These are phyloP conservation scores for Leccinum ponderosum DNA, from an alignment of 1,284 basidiomycete genomes.

Conservation along the genomic window DNA sequence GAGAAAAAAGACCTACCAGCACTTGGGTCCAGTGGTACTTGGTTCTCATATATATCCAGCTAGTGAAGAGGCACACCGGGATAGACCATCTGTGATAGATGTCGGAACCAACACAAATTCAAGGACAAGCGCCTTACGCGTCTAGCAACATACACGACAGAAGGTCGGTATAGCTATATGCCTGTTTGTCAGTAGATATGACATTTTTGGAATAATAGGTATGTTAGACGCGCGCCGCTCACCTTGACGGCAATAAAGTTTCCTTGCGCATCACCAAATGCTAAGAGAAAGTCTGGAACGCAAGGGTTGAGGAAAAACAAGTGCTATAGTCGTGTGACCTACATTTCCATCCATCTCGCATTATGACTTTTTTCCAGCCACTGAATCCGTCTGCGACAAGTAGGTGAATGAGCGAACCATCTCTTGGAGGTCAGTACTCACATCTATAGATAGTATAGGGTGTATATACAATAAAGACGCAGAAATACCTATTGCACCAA, in stretches of 20 bases:
- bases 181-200: conserved; percentile 38
- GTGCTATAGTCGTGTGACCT: conserved; percentile 23
- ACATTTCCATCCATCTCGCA: conserved; percentile 86
- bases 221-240: conserved; percentile 1
- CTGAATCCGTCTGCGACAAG: conserved; percentile 61
- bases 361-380: conserved; percentile 73
- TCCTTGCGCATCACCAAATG: conserved; percentile 76
- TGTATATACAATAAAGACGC: conserved; percentile 73
- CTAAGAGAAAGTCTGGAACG: conserved; percentile 67
- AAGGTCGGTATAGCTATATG: conserved; percentile 82
- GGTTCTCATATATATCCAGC: conserved; percentile 77
- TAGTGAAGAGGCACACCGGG: conserved; percentile 78
- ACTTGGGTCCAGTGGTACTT: conserved; percentile 83
- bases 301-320: not conserved
- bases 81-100: conserved; percentile 68
- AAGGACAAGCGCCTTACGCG: conserved; percentile 50
- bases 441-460: conserved; percentile 84
- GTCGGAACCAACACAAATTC: conserved; percentile 2
- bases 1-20: conserved; percentile 42
- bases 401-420: not conserved
- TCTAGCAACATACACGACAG: conserved; percentile 88
- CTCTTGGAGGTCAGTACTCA: conserved; percentile 32
- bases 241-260: conserved; percentile 83
- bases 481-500: conserved; percentile 61
- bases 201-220: not conserved